These are phyloP conservation scores for Annulohypoxylon moriforme DNA, from an alignment of 495 filamentous ascomycete species.

Conservation along the genomic window DNA sequence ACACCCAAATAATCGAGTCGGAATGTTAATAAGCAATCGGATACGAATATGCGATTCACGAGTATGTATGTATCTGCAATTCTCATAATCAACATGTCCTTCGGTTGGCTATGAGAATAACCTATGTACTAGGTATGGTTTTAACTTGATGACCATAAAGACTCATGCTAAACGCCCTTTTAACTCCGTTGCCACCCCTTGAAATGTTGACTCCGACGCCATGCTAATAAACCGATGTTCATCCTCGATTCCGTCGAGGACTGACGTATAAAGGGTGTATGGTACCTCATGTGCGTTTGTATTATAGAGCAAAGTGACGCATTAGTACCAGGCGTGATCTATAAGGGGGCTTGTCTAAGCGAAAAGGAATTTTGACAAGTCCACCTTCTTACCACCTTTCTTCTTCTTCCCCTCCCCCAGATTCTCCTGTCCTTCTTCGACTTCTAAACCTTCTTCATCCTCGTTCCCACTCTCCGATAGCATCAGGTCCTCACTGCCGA, in stretches of 20 bases:
- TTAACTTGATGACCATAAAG: background rate
- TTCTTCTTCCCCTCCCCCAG: constrained; percentile 30
- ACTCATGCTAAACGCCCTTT: constrained; percentile 13
- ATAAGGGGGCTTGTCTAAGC: constrained; percentile 29
- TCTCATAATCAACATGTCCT: background rate
- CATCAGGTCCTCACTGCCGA: constrained; percentile 82
- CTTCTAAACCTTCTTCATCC: constrained; percentile 54
- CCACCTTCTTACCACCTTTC: constrained; percentile 45
- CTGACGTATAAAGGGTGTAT: background rate
- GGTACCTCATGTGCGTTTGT: background rate
- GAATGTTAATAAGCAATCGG: background rate
- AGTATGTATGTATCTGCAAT: constrained; percentile 1
- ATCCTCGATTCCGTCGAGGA: background rate
- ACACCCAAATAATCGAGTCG: background rate
- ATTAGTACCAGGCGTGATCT: background rate
- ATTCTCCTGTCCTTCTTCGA: constrained; percentile 30
- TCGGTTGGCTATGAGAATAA: background rate
- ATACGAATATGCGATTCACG: background rate
- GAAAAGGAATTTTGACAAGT: constrained; percentile 69
- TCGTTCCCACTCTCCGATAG: constrained; percentile 73
- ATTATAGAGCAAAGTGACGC: background rate
- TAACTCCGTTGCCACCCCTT: background rate
- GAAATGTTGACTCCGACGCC: constrained; percentile 32
- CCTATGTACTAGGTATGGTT: background rate
- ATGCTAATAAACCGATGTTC: constrained; percentile 23